Evolutionary conservation across 2,329 filamentous ascomycete species (phyloP), one percentile per base, ranked within the genome.

Genomic region (Aspergillus chevalieri): DNA sequence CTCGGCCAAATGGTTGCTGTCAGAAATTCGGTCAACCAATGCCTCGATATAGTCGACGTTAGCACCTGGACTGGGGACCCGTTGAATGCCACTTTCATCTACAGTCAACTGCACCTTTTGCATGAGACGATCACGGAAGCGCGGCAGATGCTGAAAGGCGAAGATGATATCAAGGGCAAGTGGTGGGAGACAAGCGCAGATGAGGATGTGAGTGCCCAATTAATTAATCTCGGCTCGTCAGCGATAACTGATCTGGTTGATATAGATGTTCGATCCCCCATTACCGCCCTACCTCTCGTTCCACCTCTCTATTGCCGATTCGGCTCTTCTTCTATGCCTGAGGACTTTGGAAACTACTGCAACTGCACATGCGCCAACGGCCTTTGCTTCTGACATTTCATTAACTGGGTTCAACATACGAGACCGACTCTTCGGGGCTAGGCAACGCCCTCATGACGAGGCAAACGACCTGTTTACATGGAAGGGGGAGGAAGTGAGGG

Each of bases 1-100:
- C 78, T 97, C 46, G 77, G 81, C 14, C 84, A 90, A 51, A 79
- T 96, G 46, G 82, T 83, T 17, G 74, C 80, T 9, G 80, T 93
- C 10, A 82, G 89, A 54, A 82, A 83, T n/a, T 77, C 90, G 38
- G 84, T 97, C 57, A 92, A 87, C 52, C 82, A 89, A 61, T 85
- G 88, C 50, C 81, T 96, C 54, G 89, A 94, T 67, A 82, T 95
- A 43, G 83, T 95, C 45, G 82, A 86, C 59, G 80, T 94, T 14
- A 89, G 86, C 42, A 79, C 86, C 24, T 85, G 84, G 74, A 86
- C 86, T 33, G 83, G 84, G 14, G 81, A 87, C 62, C 74, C 77
- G n/a, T 74, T 72, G 43, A 76, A 81, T 59, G 77, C 79, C 44
- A 70, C 73, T 59, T 80, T 82, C 65, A 78, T 82, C 61, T 76